Percentiles rank a stretch among this genome's conserved stretches.
Evolutionary conservation across 495 filamentous ascomycete species (phyloP).

Genomic region (Sphaerosporella brunnea): DNA sequence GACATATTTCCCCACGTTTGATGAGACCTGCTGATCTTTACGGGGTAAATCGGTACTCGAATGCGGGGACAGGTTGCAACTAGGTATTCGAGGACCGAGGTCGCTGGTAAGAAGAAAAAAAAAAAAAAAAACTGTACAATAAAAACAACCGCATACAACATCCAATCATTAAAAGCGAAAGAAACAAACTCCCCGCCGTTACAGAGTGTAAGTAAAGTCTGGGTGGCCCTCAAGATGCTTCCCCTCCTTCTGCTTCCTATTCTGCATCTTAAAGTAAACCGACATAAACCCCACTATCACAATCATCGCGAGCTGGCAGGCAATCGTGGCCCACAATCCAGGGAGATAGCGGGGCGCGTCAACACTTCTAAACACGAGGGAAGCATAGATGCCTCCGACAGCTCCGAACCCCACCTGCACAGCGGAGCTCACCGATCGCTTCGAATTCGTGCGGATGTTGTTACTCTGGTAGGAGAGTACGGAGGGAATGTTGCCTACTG

Average conservation of each 20-base stretch:
- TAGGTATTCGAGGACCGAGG: no score
- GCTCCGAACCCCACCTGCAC: slow-evolving; percentile 34
- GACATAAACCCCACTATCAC: slow-evolving; percentile 7
- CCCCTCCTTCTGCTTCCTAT: slow-evolving; percentile 17
- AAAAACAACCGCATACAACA: no score
- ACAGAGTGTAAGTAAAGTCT: slow-evolving; percentile 20
- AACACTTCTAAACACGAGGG: slow-evolving; percentile 36
- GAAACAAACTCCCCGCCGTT: no score
- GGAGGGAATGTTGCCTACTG: slow-evolving; percentile 38
- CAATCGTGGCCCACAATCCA: slow-evolving; percentile 33
- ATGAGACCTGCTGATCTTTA: no score
- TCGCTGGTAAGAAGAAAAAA: no score
- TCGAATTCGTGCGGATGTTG: slow-evolving; percentile 48
- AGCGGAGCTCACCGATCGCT: slow-evolving; percentile 29
- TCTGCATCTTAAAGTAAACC: slow-evolving; percentile 19
- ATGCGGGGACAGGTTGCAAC: no score
- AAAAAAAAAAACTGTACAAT: no score
- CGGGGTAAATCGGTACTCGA: no score
- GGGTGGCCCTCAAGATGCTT: slow-evolving; percentile 16
- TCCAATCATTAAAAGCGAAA: no score
- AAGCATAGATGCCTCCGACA: slow-evolving; percentile 41
- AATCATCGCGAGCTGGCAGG: slow-evolving; percentile 13
- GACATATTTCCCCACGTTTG: no score
- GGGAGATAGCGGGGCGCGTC: slow-evolving; percentile 41
- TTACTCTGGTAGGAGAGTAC: slow-evolving; percentile 45